These are phyloP conservation scores for Microbotryomycetes sp. DNA, from an alignment of 1,284 basidiomycete species.

Conservation along the genomic window DNA sequence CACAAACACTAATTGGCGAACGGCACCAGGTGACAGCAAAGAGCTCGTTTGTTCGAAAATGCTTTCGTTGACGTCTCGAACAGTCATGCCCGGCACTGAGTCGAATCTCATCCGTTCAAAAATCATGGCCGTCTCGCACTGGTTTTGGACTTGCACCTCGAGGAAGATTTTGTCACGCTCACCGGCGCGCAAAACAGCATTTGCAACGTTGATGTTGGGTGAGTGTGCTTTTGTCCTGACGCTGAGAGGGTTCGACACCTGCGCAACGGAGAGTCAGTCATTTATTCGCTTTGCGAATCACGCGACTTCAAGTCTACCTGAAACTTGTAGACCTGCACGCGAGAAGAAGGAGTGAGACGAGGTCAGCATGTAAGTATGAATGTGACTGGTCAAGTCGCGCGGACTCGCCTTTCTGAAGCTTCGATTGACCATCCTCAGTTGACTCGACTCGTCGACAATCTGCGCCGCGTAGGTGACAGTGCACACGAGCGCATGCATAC, in stretches of 20 bases:
- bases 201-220: slow-evolving; percentile 20
- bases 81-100: slow-evolving; percentile 20
- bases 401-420: slow-evolving; percentile 36
- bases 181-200: slow-evolving; percentile 20
- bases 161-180: slow-evolving; percentile 35
- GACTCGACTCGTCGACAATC: not conserved
- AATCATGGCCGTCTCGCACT: slow-evolving; percentile 25
- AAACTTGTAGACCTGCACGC: slow-evolving; percentile 33
- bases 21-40: slow-evolving; percentile 34
- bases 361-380: not conserved
- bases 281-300: not conserved
- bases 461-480: slow-evolving; percentile 37
- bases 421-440: slow-evolving; percentile 8
- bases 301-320: slow-evolving; percentile 25
- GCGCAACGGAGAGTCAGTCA: not conserved
- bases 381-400: not conserved
- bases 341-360: not conserved
- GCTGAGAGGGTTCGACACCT: slow-evolving; percentile 35
- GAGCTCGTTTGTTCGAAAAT: not conserved
- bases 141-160: slow-evolving; percentile 41
- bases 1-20: slow-evolving; percentile 39
- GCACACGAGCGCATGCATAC: slow-evolving; percentile 38
- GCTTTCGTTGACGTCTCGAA: slow-evolving; percentile 27
- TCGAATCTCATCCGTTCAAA: slow-evolving; percentile 34
- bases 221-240: slow-evolving; percentile 41